A percentile compares a stretch with the other conserved stretches of the same genome.
Evolutionary conservation across 345 rosid species (phyloP).

Genomic region (Camelina neglecta): DNA sequence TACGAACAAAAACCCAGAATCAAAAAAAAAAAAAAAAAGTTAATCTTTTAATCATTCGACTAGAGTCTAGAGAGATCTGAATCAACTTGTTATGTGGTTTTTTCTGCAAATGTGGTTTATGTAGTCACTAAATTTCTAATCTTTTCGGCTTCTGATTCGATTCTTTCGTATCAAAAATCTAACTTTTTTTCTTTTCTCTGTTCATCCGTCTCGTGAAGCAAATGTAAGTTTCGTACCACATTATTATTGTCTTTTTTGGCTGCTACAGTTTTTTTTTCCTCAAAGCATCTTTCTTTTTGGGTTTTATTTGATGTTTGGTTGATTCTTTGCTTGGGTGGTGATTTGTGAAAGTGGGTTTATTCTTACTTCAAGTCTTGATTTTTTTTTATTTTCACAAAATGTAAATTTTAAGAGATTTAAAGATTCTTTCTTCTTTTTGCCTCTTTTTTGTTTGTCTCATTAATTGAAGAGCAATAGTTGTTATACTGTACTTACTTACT

Average conservation of each 20-base stretch:
- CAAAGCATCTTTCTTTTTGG: constrained; percentile 21
- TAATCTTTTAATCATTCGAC: constrained; percentile 12
- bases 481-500: constrained; percentile 40
- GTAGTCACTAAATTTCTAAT: constrained; percentile 20
- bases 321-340: constrained; percentile 55
- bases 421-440: constrained; percentile 33
- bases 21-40: neutral
- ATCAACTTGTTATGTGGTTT: constrained; percentile 10
- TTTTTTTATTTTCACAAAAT: neutral
- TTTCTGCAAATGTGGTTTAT: constrained; percentile 38
- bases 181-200: constrained; percentile 14
- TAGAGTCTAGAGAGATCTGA: constrained; percentile 36
- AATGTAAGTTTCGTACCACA: constrained; percentile 41
- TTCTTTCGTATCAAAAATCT: constrained; percentile 33
- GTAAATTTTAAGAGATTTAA: constrained; percentile 19
- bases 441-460: constrained; percentile 44
- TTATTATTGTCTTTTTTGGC: constrained; percentile 37
- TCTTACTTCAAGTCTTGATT: constrained; percentile 30
- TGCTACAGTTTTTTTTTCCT: constrained; percentile 24
- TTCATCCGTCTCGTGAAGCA: constrained; percentile 37
- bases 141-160: constrained; percentile 26
- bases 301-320: constrained; percentile 5
- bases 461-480: constrained; percentile 46
- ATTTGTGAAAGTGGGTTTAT: constrained; percentile 40
- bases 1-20: constrained; percentile 32